phyloP scores from a whole-genome alignment of 495 filamentous ascomycete species.

The Aspergillus wentii region DNA sequence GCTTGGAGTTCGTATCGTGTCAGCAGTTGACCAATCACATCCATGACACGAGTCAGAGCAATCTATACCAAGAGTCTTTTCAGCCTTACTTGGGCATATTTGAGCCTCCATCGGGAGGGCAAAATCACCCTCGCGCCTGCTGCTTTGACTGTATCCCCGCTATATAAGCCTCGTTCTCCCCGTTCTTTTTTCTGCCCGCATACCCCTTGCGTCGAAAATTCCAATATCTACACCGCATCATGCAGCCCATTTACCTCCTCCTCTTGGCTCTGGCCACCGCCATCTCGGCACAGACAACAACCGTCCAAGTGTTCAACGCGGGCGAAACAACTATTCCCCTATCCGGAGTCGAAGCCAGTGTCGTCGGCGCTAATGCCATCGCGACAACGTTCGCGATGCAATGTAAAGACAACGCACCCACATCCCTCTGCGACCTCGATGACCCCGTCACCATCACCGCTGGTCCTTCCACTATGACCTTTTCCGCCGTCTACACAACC shows the following conservation, averaged over 20 bases:
- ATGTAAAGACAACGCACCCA: conserved; percentile 1
- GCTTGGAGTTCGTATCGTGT: too few species aligned
- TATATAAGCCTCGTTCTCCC: too few species aligned
- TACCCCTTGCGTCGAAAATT: too few species aligned
- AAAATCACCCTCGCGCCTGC: too few species aligned
- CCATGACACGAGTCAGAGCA: too few species aligned
- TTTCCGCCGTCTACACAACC: conserved; percentile 8
- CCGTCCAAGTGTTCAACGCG: conserved; percentile 8
- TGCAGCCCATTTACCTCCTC: not conserved
- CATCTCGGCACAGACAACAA: conserved; percentile 2
- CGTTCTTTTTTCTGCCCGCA: too few species aligned
- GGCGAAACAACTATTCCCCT: conserved; percentile 4
- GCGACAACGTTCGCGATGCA: conserved; percentile 10
- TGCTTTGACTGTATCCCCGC: too few species aligned
- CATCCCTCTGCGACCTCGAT: conserved; percentile 23
- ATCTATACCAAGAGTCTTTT: too few species aligned
- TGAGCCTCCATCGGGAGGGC: too few species aligned
- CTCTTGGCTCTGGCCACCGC: conserved; percentile 3
- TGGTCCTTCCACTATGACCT: conserved; percentile 14
- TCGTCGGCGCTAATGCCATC: conserved; percentile 6
- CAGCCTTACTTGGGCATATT: too few species aligned
- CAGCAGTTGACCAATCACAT: too few species aligned
- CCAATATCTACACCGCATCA: too few species aligned
- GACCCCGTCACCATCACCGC: conserved; percentile 39
- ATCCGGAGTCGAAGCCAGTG: conserved; percentile 5